These are phyloP conservation scores for Leishmania lainsoni DNA, from an alignment of 208 protist species.

Conservation along the genomic window DNA sequence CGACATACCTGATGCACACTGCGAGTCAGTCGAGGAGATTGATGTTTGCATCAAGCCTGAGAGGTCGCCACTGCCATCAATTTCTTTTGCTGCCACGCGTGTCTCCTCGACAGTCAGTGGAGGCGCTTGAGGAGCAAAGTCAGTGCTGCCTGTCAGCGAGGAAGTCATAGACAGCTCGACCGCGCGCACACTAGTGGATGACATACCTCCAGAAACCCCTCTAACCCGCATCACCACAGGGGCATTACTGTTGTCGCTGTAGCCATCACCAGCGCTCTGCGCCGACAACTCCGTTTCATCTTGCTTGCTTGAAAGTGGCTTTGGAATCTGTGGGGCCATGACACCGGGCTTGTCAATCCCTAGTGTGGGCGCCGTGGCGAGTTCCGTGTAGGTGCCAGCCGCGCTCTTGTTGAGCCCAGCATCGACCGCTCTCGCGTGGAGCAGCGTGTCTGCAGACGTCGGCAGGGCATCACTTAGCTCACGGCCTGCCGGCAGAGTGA, in stretches of 20 bases:
- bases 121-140: constrained; percentile 7
- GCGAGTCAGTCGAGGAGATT: not conserved
- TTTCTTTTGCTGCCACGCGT: not conserved
- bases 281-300: not conserved
- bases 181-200: not conserved
- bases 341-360: not conserved
- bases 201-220: not conserved
- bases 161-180: constrained; percentile 3
- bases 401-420: not conserved
- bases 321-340: not conserved
- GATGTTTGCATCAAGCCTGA: not conserved
- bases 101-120: not conserved
- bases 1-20: not conserved
- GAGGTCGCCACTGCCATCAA: not conserved
- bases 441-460: constrained; percentile 4
- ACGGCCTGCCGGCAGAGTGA: not conserved
- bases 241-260: too few species aligned
- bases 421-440: constrained; percentile 5
- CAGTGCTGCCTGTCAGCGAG: constrained; percentile 9
- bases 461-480: not conserved
- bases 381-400: too few species aligned
- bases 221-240: not conserved
- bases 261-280: not conserved
- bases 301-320: not conserved
- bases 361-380: not conserved